Percentiles rank a stretch among this genome's conserved stretches.
These are phyloP conservation scores for Cercospora beticola DNA, from an alignment of 2,329 filamentous ascomycete genomes.

Conservation along the genomic window DNA sequence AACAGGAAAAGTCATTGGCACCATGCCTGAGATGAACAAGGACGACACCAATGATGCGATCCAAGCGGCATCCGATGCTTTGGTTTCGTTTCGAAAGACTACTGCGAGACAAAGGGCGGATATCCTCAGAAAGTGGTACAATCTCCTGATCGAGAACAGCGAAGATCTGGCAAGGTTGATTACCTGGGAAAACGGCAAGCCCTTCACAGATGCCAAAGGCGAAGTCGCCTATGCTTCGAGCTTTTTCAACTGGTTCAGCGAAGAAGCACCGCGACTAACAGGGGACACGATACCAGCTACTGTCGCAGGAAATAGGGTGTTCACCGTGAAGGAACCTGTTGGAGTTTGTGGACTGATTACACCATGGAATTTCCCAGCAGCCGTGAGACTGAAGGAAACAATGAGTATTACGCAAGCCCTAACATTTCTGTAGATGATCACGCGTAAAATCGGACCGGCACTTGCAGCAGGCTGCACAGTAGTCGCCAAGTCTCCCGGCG, in stretches of 20 bases:
- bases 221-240: constrained; percentile 71
- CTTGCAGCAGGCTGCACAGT: constrained; percentile 34
- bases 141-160: constrained; percentile 72
- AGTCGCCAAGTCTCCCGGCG: constrained; percentile 72
- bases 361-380: constrained; percentile 50
- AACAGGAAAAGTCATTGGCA: constrained; percentile 76
- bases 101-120: constrained; percentile 73
- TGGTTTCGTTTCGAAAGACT: constrained; percentile 67
- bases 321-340: constrained; percentile 78
- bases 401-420: neutral
- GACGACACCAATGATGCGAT: constrained; percentile 81
- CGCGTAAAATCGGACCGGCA: constrained; percentile 35
- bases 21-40: constrained; percentile 77
- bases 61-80: constrained; percentile 73
- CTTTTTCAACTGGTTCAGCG: constrained; percentile 80
- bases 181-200: constrained; percentile 89
- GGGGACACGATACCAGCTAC: constrained; percentile 73
- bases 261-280: constrained; percentile 71
- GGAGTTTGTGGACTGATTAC: constrained; percentile 82
- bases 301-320: constrained; percentile 69
- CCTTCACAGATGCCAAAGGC: constrained; percentile 69
- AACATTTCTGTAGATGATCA: constrained; percentile 22
- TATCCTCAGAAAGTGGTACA: constrained; percentile 77
- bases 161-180: constrained; percentile 81
- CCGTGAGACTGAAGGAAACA: neutral